Evolutionary conservation across 495 filamentous ascomycete species (phyloP).

Genomic region (Talaromyces stipitatus): DNA sequence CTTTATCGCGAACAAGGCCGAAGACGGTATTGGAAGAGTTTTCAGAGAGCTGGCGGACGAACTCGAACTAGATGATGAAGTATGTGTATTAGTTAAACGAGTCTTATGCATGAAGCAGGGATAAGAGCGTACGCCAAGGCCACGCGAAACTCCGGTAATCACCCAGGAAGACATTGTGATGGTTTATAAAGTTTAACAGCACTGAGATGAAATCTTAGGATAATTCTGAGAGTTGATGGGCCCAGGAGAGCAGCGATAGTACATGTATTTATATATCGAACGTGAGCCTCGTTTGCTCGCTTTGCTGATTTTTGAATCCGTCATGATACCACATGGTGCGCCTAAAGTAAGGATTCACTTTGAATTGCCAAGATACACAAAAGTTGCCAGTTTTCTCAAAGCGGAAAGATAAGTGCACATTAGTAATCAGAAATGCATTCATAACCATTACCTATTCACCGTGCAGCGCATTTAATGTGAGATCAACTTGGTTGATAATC

Average conservation of each 20-base stretch:
- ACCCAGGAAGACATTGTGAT: constrained; percentile 18
- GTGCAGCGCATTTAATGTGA: neutral
- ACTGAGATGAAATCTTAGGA: neutral
- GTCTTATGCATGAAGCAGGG: neutral
- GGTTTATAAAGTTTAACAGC: neutral
- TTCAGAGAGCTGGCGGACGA: constrained; percentile 12
- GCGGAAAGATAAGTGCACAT: neutral
- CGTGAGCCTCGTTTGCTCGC: neutral
- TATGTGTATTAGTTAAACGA: neutral
- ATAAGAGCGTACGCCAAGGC: constrained; percentile 14
- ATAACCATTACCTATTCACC: neutral
- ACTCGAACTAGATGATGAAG: constrained; percentile 16
- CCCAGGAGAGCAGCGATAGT: neutral
- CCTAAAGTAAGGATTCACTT: neutral
- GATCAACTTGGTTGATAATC: no score
- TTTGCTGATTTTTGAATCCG: neutral
- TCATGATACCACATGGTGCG: neutral
- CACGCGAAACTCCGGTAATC: constrained; percentile 15
- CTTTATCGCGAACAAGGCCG: constrained; percentile 28
- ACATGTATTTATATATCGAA: neutral
- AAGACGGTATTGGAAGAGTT: constrained; percentile 25
- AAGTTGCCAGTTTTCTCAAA: constrained; percentile 3
- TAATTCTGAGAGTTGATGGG: constrained; percentile 2
- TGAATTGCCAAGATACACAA: neutral
- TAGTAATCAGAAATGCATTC: neutral